Conservation (phyloP, 2,329 filamentous ascomycete species). For the Paramyrothecium roridum region DNA sequence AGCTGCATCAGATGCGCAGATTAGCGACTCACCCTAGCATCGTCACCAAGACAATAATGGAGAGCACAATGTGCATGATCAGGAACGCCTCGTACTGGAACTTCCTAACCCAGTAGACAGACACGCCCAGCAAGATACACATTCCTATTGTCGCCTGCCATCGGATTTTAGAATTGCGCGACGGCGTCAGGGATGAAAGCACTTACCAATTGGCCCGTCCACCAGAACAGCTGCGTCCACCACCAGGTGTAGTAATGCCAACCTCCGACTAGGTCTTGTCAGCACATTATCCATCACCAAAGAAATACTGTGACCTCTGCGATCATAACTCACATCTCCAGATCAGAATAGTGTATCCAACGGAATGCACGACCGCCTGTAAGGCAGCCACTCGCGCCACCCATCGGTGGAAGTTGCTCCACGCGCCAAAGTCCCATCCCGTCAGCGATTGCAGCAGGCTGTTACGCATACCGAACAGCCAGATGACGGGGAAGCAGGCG, state of each 20-base stretch:
- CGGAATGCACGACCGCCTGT: constrained; percentile 60
- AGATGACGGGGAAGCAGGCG: constrained; percentile 61
- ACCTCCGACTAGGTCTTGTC: constrained; percentile 28
- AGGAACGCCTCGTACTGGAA: constrained; percentile 52
- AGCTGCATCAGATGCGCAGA: neutral
- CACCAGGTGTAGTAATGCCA: constrained; percentile 31
- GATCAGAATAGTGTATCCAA: constrained; percentile 52
- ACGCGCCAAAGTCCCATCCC: constrained; percentile 65
- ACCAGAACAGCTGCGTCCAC: constrained; percentile 45
- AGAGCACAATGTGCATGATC: constrained; percentile 47
- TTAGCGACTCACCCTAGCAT: constrained; percentile 44
- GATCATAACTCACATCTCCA: constrained; percentile 23
- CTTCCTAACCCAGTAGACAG: constrained; percentile 48
- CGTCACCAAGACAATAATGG: constrained; percentile 44
- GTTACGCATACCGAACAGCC: constrained; percentile 66
- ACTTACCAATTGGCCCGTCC: constrained; percentile 43
- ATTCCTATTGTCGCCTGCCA: constrained; percentile 38
- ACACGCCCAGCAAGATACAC: constrained; percentile 43
- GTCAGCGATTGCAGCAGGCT: constrained; percentile 65
- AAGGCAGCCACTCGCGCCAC: constrained; percentile 60
- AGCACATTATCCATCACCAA: neutral
- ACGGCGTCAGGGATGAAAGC: neutral
- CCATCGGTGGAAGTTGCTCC: constrained; percentile 66
- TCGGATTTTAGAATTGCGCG: neutral
- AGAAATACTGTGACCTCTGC: accelerated